Percentiles rank a stretch among this genome's conserved stretches.
Conservation (phyloP, 495 filamentous ascomycete species). For the Penicillium lividum region DNA sequence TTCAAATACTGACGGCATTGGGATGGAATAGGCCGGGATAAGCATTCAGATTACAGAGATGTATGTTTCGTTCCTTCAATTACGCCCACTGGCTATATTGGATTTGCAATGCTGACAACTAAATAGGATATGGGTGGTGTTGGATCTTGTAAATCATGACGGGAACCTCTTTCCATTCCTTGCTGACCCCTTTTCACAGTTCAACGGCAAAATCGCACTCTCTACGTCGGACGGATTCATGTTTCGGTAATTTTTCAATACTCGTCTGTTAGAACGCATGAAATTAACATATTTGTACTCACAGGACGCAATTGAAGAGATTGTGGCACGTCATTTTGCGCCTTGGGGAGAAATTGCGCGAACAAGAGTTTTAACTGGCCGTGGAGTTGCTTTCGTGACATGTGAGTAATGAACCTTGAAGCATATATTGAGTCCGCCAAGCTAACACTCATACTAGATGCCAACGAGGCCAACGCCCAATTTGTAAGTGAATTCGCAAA, state of each 20-base stretch:
- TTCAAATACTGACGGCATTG: neutral
- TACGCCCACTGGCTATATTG: neutral
- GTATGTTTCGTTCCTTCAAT: neutral
- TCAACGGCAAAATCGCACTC: conserved; percentile 75
- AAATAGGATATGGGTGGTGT: conserved; percentile 86
- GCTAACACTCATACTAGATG: conserved; percentile 9
- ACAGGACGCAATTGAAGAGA: conserved; percentile 48
- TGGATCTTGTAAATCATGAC: conserved; percentile 63
- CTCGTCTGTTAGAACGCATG: neutral
- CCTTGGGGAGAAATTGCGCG: conserved; percentile 94
- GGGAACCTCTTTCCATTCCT: conserved; percentile 31
- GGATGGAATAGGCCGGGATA: conserved; percentile 15
- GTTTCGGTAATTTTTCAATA: conserved; percentile 88
- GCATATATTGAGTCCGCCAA: neutral
- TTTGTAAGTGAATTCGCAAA: conserved; percentile 52
- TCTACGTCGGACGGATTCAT: conserved; percentile 91
- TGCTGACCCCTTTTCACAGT: neutral
- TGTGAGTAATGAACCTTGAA: conserved; percentile 30
- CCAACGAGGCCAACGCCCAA: conserved; percentile 83
- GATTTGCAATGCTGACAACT: conserved; percentile 14
- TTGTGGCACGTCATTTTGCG: conserved; percentile 89
- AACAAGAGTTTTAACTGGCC: conserved; percentile 81
- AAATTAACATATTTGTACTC: neutral
- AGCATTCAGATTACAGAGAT: conserved; percentile 22
- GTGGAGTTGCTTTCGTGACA: conserved; percentile 87